Base-by-base conservation (phyloP, 768 basidiomycete species). In the Psilocybe tampanensis region DNA sequence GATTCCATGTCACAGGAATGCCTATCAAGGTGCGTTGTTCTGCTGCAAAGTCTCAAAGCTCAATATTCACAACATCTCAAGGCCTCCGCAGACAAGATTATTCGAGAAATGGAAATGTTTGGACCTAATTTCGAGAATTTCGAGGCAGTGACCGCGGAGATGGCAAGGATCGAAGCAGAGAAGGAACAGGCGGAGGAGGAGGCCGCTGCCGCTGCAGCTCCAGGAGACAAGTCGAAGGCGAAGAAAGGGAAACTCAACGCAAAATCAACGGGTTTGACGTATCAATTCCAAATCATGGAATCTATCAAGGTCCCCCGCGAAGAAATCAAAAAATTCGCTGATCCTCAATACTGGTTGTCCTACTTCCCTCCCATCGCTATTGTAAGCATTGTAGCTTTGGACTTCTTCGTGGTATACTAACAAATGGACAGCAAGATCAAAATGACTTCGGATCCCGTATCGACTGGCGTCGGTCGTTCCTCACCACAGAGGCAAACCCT, bases 231-330 rank as follows among this genome's bases (percentile, higher is more conserved):
- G 57, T 80, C 82, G 49, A 98, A 97, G 70, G 94, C 86, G 2
- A 97, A 94, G 72, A 99, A 99, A 77, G 95, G 95, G 48, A 99
- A 99, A 72, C 75, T 98, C 17, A 83, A 84, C 17, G 93, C 94
- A 17, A 98, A 99, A 75, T 86, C 91, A 0, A 96, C 96, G 1
- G 97, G 96, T 2, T 79, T 92, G 59, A 89, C 88, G 26, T 98
- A 98, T 74, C 97, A 99, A 70, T 99, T 98, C 82, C 97, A 98
- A 80, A 98, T 98, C 71, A 90, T 98, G 88, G 89, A 95, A 68
- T 90, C 93, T 41, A 92, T 97, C 63, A 88, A 91, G 47, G 88
- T 98, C 5, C 92, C 95, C 12, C 84, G 90, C 39, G 71, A 78
- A 11, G 94, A 98, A 65, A 93, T 98, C 76, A 97, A 97, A 74